phyloP scores from a whole-genome alignment of 768 basidiomycete genomes.

The Pholiota conissans region DNA sequence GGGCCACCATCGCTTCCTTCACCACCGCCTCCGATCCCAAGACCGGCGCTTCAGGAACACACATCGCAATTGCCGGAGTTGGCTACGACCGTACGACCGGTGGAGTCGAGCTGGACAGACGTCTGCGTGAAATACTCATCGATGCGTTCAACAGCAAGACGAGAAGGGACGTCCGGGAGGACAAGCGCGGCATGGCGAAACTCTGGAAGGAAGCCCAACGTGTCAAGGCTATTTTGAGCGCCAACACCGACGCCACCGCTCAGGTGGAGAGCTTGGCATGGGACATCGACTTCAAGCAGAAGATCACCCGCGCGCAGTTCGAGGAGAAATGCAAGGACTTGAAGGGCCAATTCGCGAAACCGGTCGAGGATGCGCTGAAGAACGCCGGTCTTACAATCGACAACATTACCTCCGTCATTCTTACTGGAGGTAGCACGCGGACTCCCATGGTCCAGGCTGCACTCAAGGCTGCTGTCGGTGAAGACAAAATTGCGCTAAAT shows the following conservation, averaged over 20 bases:
- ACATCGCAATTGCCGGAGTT: constrained; percentile 75
- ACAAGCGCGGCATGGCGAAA: constrained; percentile 88
- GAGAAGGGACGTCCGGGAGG: constrained; percentile 64
- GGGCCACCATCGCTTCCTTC: constrained; percentile 78
- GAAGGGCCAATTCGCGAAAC: constrained; percentile 59
- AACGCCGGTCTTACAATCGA: constrained; percentile 66
- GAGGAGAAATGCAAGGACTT: constrained; percentile 74
- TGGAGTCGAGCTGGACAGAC: constrained; percentile 83
- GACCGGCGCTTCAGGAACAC: constrained; percentile 55
- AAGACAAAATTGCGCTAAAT: constrained; percentile 87
- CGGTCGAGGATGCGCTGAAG: constrained; percentile 72
- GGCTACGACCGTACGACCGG: constrained; percentile 78
- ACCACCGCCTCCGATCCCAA: constrained; percentile 50
- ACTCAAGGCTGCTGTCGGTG: constrained; percentile 75
- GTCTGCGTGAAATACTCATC: constrained; percentile 78
- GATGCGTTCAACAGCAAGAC: constrained; percentile 74
- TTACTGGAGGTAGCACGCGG: constrained; percentile 89
- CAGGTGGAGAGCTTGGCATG: constrained; percentile 88
- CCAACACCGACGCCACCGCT: constrained; percentile 79
- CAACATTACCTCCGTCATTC: constrained; percentile 83
- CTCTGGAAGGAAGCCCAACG: constrained; percentile 92
- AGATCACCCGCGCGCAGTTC: constrained; percentile 76
- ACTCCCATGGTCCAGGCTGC: constrained; percentile 91
- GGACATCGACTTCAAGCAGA: constrained; percentile 87
- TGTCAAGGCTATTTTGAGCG: constrained; percentile 90